phyloP scores from a whole-genome alignment of 495 filamentous ascomycete genomes.

The Eremomyces bilateralis region DNA sequence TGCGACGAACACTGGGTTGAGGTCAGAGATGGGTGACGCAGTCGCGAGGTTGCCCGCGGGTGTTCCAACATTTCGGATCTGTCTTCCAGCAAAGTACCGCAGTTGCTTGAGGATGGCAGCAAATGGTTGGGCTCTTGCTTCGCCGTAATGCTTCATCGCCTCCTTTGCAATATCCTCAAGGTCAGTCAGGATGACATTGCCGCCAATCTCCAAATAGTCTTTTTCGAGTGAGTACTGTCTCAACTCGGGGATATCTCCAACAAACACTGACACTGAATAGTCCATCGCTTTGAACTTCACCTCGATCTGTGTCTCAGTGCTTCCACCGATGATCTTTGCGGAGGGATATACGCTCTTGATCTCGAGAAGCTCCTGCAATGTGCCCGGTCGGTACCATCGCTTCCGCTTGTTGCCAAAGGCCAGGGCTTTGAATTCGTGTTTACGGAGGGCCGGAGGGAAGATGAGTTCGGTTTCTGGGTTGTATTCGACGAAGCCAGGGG shows the following conservation, averaged over 20 bases:
- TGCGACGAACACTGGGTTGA: constrained; percentile 88
- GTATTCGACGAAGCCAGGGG: constrained; percentile 79
- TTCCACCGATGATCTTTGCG: constrained; percentile 87
- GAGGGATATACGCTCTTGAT: constrained; percentile 72
- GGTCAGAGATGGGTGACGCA: constrained; percentile 85
- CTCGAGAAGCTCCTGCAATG: constrained; percentile 65
- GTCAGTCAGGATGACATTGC: constrained; percentile 78
- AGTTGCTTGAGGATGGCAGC: constrained; percentile 56
- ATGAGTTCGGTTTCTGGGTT: constrained; percentile 86
- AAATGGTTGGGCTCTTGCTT: constrained; percentile 47
- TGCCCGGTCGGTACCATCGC: constrained; percentile 80
- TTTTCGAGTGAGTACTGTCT: constrained; percentile 58
- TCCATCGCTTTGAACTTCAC: constrained; percentile 93
- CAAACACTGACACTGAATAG: constrained; percentile 73
- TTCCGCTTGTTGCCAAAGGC: constrained; percentile 89
- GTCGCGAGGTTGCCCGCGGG: constrained; percentile 91
- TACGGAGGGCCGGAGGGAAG: constrained; percentile 66
- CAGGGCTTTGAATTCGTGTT: constrained; percentile 60
- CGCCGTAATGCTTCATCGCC: constrained; percentile 63
- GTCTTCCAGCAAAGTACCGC: constrained; percentile 81
- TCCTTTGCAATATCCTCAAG: constrained; percentile 50
- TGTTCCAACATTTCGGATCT: constrained; percentile 92
- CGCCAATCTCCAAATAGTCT: constrained; percentile 68
- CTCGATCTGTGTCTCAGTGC: constrained; percentile 94
- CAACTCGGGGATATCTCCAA: constrained; percentile 82